Base-by-base conservation (phyloP, 352 stramenopile species). In the Phytophthora ramorum region DNA sequence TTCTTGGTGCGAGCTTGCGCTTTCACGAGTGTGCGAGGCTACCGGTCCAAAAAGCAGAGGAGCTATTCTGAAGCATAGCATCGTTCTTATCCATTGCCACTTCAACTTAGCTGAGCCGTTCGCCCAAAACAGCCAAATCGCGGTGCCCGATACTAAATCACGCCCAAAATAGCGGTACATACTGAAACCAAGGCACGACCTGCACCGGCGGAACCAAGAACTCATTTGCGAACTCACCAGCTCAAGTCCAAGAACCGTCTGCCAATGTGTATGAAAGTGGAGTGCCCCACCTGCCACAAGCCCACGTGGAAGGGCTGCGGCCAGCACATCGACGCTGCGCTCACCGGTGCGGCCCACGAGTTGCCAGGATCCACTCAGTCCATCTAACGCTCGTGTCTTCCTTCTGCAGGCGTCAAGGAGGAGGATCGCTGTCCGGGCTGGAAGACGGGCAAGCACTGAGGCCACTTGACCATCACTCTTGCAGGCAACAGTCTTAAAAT, bases 251-350 rank as follows among this genome's bases (percentile, higher is more conserved):
- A 61, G 24, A 12, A n/a, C 3, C 28, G 10, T 19, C 16, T 24
- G 22, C 22, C 22, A 24, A 89, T 89, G 79, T 89, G 79, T 72
- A 68, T 78, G 58, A 87, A 89, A 60, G 58, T 82, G 22, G 77
- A 89, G 55, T 89, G 79, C 66, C 28, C 72, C 17, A 86, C 68
- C n/a, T 87, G 79, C 63, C 64, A 85, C 64, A 89, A 89, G 67
- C 34, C 75, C n/a, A 87, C 79, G 37, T 89, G 79, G 79, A 79
- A 75, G 38, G 79, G 79, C 53, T 89, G 79, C 63, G 79, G 79
- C 41, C 55, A 75, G 59, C 79, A 89, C 68, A 87, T 89, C 24
- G 79, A 86, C 26, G 68, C 44, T 24, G 79, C 79, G 16, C 73
- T 89, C 53, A 55, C 24, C 13, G 75, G 72, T 81, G 44, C 28